A percentile compares a stretch with the other conserved stretches of the same genome.
These are phyloP conservation scores for Pythium folliculosum DNA, from an alignment of 352 stramenopile species.

Conservation along the genomic window DNA sequence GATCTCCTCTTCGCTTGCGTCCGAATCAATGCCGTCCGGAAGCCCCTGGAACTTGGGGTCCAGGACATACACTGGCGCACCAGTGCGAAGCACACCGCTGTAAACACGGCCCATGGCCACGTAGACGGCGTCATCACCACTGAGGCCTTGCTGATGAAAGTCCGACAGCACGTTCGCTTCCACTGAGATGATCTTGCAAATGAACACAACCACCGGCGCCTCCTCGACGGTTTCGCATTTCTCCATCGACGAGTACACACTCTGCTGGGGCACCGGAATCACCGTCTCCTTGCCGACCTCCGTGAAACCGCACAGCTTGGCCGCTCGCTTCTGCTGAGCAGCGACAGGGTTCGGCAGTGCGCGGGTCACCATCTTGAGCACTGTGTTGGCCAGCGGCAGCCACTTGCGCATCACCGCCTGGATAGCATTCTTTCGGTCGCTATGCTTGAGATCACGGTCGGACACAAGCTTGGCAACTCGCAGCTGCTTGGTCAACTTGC, in stretches of 20 bases:
- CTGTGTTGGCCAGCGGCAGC: constrained; percentile 83
- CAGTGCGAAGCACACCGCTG: constrained; percentile 74
- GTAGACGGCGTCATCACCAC: constrained; percentile 77
- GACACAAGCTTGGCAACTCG: constrained; percentile 65
- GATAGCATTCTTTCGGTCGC: constrained; percentile 59
- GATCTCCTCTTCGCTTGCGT: constrained; percentile 33
- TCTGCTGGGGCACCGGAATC: constrained; percentile 24
- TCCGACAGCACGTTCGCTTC: constrained; percentile 85
- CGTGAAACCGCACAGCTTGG: constrained; percentile 63
- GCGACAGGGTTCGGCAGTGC: constrained; percentile 73
- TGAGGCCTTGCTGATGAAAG: constrained; percentile 50
- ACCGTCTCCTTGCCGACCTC: constrained; percentile 6
- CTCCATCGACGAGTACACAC: constrained; percentile 56
- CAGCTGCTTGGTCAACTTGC: constrained; percentile 69
- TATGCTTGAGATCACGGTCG: constrained; percentile 72
- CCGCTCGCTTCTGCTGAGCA: constrained; percentile 69
- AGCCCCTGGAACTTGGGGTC: constrained; percentile 89
- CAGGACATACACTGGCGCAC: constrained; percentile 77
- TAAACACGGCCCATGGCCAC: constrained; percentile 92
- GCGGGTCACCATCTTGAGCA: constrained; percentile 91
- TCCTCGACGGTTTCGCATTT: constrained; percentile 55
- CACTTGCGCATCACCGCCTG: constrained; percentile 87
- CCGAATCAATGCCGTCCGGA: constrained; percentile 5
- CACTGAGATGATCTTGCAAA: constrained; percentile 93
- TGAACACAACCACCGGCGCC: constrained; percentile 85